These are phyloP conservation scores for Candida dubliniensis DNA, from an alignment of 1,139 yeast genomes.

Conservation along the genomic window DNA sequence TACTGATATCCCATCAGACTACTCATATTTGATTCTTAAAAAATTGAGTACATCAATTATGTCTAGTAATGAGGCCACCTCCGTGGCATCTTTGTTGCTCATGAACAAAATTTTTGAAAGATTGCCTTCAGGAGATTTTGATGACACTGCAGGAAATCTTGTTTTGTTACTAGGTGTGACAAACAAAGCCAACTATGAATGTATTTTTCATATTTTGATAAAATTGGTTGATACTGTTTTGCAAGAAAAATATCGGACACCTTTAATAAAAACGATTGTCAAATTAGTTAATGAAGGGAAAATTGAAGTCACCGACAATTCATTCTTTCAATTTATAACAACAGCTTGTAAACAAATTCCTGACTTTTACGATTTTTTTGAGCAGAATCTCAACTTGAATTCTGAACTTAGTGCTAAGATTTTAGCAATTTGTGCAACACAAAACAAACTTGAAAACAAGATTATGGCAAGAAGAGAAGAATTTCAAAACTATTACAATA, in stretches of 20 bases:
- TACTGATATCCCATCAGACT: slow-evolving; percentile 19
- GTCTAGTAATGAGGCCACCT: slow-evolving; percentile 28
- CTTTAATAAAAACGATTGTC: slow-evolving; percentile 9
- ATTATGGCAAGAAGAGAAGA: slow-evolving; percentile 31
- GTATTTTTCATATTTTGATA: slow-evolving; percentile 14
- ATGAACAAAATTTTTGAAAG: slow-evolving; percentile 17
- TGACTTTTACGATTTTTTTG: slow-evolving; percentile 13
- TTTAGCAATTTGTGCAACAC: slow-evolving; percentile 41
- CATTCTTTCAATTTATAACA: slow-evolving; percentile 15
- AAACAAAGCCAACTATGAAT: slow-evolving; percentile 12
- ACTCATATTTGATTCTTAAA: slow-evolving; percentile 18
- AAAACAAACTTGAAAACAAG: slow-evolving; percentile 29
- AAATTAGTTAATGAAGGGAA: slow-evolving; percentile 15
- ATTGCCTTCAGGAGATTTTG: slow-evolving; percentile 3
- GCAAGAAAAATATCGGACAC: slow-evolving; percentile 2
- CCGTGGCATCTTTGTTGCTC: slow-evolving; percentile 25
- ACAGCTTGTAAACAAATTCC: slow-evolving; percentile 8
- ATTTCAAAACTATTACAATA: slow-evolving; percentile 26
- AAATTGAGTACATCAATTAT: slow-evolving; percentile 21
- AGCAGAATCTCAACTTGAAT: slow-evolving; percentile 16
- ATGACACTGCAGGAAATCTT: slow-evolving; percentile 10
- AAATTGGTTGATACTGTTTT: slow-evolving; percentile 6
- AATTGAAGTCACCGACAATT: slow-evolving; percentile 11
- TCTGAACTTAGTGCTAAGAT: slow-evolving; percentile 33
- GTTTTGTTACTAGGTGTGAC: slow-evolving; percentile 14